phyloP scores from a whole-genome alignment of 306 rosid species.

The Mimosa bimucronata region DNA sequence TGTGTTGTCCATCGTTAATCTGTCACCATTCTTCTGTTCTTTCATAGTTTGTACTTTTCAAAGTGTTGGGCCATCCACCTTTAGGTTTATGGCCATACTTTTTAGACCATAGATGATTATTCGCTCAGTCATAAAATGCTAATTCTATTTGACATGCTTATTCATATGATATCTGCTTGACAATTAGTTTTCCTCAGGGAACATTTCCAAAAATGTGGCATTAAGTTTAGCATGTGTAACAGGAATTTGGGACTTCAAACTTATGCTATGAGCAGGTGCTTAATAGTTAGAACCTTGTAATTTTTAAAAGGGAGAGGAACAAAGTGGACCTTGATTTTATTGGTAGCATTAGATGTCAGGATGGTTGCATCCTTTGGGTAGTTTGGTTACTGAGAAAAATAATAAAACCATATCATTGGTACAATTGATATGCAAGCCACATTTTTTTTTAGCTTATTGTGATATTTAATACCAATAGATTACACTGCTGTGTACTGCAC shows the following conservation, averaged over 20 bases:
- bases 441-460: no score
- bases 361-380: constrained; percentile 8
- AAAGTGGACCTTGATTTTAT: neutral
- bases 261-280: constrained; percentile 13
- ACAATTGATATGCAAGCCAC: neutral
- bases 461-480: no score
- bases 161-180: neutral
- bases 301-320: neutral
- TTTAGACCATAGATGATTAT: neutral
- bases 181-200: neutral
- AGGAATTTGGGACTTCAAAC: constrained; percentile 23
- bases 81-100: constrained; percentile 6
- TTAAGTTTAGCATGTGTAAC: constrained; percentile 3
- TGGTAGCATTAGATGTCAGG: neutral
- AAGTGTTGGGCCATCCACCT: neutral
- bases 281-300: neutral
- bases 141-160: neutral
- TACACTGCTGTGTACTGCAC: no score
- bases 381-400: neutral
- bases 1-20: neutral
- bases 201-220: constrained; percentile 1
- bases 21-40: neutral
- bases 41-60: constrained; percentile 20
- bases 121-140: neutral
- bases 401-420: neutral